Conservation (phyloP, 2,329 filamentous ascomycete species). For the Penicillium aurantiogriseum region DNA sequence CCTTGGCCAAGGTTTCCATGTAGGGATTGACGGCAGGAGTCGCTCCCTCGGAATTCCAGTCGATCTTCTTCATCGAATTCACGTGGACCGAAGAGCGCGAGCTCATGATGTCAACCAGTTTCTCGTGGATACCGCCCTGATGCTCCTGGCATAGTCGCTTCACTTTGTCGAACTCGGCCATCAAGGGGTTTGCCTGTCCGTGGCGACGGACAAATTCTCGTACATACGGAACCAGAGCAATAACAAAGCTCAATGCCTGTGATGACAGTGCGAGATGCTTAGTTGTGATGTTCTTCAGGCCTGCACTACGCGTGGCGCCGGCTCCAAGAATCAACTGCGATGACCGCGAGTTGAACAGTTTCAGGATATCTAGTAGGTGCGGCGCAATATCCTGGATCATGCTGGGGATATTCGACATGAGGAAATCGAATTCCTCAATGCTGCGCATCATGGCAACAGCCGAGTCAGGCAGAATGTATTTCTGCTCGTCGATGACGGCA, state of each 20-base stretch:
- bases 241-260: slow-evolving; percentile 83
- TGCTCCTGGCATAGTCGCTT: slow-evolving; percentile 83
- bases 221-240: slow-evolving; percentile 82
- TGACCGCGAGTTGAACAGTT: slow-evolving; percentile 91
- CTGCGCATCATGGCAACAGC: slow-evolving; percentile 77
- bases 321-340: slow-evolving; percentile 96
- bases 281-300: slow-evolving; percentile 93
- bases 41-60: slow-evolving; percentile 64
- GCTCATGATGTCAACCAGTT: slow-evolving; percentile 89
- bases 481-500: slow-evolving; percentile 79
- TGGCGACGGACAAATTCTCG: slow-evolving; percentile 88
- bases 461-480: slow-evolving; percentile 80
- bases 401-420: slow-evolving; percentile 81
- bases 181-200: slow-evolving; percentile 54
- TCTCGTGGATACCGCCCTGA: slow-evolving; percentile 86
- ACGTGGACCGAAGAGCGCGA: slow-evolving; percentile 71
- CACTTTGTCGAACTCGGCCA: slow-evolving; percentile 86
- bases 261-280: slow-evolving; percentile 91
- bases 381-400: slow-evolving; percentile 81
- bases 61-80: slow-evolving; percentile 68
- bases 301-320: slow-evolving; percentile 82
- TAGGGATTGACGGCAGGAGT: slow-evolving; percentile 61
- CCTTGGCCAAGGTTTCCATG: slow-evolving; percentile 84
- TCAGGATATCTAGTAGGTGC: slow-evolving; percentile 79
- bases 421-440: slow-evolving; percentile 76